Evolutionary conservation across 2,329 filamentous ascomycete species (phyloP), one percentile per base, ranked within the genome.

Genomic region (Fusarium musae): DNA sequence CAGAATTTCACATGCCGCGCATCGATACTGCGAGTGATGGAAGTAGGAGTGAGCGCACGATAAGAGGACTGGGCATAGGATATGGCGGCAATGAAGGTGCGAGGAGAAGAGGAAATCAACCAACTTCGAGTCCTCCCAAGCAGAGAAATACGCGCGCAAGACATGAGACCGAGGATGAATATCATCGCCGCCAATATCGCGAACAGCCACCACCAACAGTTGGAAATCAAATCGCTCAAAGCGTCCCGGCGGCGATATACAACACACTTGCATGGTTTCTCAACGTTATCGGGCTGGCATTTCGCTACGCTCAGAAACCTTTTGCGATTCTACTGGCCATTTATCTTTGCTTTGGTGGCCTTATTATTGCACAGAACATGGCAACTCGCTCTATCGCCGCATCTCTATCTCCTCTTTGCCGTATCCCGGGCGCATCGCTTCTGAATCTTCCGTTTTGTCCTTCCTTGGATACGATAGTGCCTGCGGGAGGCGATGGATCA

Each of bases 361-460:
- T 89, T 54, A 87, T 91, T 43, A 82, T 93, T 28, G 84, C 88
- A 4, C 87, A 89, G 50, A 92, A 90, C 77, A 87, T 92, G 78
- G 80, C 93, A 36, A 90, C 89, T 21, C 85, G 85, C 53, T 92
- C 90, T 4, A 81, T 93, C 60, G 86, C 87, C 53, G 83, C 87
- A 15, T 90, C 91, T 1, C 80, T 95, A 5, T 90, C 91, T 2
- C 92, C 93, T 0, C 74, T 95, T 26, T 95, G 93, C 78, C 87
- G 88, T 26, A 83, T 96, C 4, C 93, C 93, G 1, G 92, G 92
- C 37, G 86, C 84, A 4, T 88, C 89, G 4, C 83, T 88, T 37
- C 79, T 94, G 9, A 84, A 87, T 66, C 83, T 94, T 2, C 88
- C 92, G 0, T 92, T 93, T 75, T 95, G 93, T 72, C 81, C 84